Percentiles rank a stretch among this genome's conserved stretches.
Conservation (phyloP, 1,139 yeast species). For the Geotrichum siamense region DNA sequence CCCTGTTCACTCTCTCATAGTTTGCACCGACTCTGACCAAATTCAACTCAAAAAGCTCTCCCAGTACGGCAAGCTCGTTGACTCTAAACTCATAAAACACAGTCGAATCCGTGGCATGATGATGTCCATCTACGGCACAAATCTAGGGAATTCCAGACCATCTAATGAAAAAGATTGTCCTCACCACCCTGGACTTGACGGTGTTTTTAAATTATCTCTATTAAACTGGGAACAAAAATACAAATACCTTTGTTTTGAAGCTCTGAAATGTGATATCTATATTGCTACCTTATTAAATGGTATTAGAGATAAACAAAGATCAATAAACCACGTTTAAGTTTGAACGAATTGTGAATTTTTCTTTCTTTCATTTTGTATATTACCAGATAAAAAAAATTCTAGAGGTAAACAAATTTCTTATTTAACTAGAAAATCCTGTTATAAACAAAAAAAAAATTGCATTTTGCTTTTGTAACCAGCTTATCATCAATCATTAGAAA, state of each 20-base stretch:
- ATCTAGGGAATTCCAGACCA: background rate
- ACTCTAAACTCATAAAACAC: slow-evolving; percentile 28
- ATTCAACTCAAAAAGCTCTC: slow-evolving; percentile 28
- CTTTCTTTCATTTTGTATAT: too few relatives aligned
- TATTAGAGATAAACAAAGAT: slow-evolving; percentile 11
- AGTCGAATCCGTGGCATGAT: slow-evolving; percentile 19
- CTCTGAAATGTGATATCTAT: slow-evolving; percentile 32
- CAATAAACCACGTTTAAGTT: too few relatives aligned
- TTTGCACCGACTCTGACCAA: slow-evolving; percentile 24
- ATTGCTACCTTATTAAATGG: slow-evolving; percentile 27
- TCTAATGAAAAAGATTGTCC: slow-evolving; percentile 22
- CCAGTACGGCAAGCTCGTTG: slow-evolving; percentile 24
- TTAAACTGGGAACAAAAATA: slow-evolving; percentile 33
- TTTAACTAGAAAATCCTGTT: too few relatives aligned
- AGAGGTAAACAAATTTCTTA: too few relatives aligned
- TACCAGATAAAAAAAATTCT: too few relatives aligned
- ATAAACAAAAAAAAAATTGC: too few relatives aligned
- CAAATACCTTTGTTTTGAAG: slow-evolving; percentile 30
- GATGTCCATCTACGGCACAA: slow-evolving; percentile 12
- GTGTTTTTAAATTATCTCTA: slow-evolving; percentile 29
- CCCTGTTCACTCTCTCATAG: slow-evolving; percentile 29
- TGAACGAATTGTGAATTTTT: too few relatives aligned
- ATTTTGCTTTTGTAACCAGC: too few relatives aligned
- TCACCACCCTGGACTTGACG: slow-evolving; percentile 24
- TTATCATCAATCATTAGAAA: too few relatives aligned